Base-by-base conservation (phyloP, 371 early-diverging fungal genomes). In the Quaeritorhiza haematococci region DNA sequence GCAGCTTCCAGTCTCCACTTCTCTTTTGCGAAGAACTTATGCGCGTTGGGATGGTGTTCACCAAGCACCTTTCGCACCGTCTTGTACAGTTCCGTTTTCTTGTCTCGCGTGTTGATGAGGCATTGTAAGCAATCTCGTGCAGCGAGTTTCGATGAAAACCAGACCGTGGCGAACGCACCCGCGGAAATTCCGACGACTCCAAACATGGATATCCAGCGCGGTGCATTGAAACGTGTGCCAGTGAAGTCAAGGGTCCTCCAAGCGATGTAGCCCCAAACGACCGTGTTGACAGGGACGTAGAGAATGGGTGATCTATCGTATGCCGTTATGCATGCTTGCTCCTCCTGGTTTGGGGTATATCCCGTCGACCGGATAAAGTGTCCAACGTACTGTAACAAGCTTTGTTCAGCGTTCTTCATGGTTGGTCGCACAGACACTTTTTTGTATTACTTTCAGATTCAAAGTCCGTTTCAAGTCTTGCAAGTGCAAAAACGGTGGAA, bases 191-290 rank as follows among this genome's bases (percentile, higher is more conserved):
- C 61, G 1, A 48, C 61, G 10, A 61, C 24, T 3, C 61, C 61
- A 53, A 53, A 61, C 1, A 61, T 23, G 2, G 54, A 24, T 21
- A 61, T 46, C 61, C 61, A 61, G 10, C 24, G 53, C 3, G 61
- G 61, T 30, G 26, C 29, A 3, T n/a, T n/a, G n/a, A n/a, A n/a
- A 61, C 48, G 3, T 21, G 54, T 33, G 21, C 54, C 33, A 28
- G 45, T 34, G 28, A 61, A 46, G 51, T 61, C 55, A 13, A 61
- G 41, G 6, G 55, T 54, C 48, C 28, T 55, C 42, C 43, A 53
- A 43, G 61, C 61, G n/a, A 61, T 21, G 44, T 33, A 43, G 3
- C 61, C 61, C 61, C 61, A 61, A 1, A 61, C 15, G 42, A 51
- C 41, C 32, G 55, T 55, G 49, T 61, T 61, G 33, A 45, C 55